A percentile compares a stretch with the other conserved stretches of the same genome.
phyloP scores from a whole-genome alignment of 208 protist genomes.

The Leishmania lainsoni region DNA sequence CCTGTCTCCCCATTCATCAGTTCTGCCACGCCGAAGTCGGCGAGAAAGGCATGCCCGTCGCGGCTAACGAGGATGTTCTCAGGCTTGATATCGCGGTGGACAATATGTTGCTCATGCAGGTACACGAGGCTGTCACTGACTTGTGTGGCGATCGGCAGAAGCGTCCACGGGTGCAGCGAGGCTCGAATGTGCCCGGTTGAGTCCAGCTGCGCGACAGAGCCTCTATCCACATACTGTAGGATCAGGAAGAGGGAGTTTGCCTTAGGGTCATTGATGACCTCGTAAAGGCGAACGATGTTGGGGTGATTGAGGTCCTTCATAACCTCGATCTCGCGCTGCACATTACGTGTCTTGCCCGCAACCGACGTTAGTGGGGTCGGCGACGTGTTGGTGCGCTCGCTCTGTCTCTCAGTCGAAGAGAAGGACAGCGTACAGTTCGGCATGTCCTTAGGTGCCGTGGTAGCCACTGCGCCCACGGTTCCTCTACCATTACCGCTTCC shows the following conservation, averaged over 20 bases:
- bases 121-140: constrained; percentile 62
- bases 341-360: constrained; percentile 39
- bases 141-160: constrained; percentile 57
- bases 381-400: neutral
- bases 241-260: constrained; percentile 91
- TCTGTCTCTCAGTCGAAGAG: neutral
- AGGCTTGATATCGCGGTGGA: constrained; percentile 90
- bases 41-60: constrained; percentile 59
- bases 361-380: constrained; percentile 25
- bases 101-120: constrained; percentile 76
- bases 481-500: neutral
- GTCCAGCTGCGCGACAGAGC: constrained; percentile 52
- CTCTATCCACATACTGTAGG: constrained; percentile 91
- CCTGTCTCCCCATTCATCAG: constrained; percentile 50
- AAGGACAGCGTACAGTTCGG: neutral
- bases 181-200: constrained; percentile 36
- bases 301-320: constrained; percentile 96
- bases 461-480: neutral
- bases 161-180: constrained; percentile 37
- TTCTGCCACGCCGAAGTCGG: constrained; percentile 88
- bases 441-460: neutral
- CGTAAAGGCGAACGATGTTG: constrained; percentile 94
- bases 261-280: constrained; percentile 96
- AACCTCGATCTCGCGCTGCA: constrained; percentile 92
- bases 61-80: constrained; percentile 83